A percentile compares a stretch with the other conserved stretches of the same genome.
Evolutionary conservation across 345 rosid genomes (phyloP).

Genomic region (Eucalyptus camaldulensis): DNA sequence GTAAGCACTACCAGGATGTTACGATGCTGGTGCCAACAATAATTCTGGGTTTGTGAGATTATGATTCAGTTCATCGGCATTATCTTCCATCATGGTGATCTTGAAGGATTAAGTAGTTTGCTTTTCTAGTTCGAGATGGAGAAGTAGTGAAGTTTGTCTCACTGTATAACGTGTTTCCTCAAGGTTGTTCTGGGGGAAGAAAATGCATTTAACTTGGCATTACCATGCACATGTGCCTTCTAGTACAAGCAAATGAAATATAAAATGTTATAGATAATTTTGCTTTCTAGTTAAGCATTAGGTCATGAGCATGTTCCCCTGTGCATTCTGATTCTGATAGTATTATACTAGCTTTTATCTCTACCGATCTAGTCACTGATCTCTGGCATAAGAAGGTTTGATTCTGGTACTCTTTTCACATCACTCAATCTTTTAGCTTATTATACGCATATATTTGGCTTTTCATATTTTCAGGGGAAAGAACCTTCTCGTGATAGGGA

Average conservation of each 20-base stretch:
- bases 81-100: too few relatives aligned
- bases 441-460: neutral
- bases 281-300: neutral
- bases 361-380: neutral
- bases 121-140: too few relatives aligned
- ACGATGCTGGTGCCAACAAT: too few relatives aligned
- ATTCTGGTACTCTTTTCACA: neutral
- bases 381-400: neutral
- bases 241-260: neutral
- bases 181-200: too few relatives aligned
- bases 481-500: constrained; percentile 80
- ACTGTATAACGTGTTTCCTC: too few relatives aligned
- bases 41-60: too few relatives aligned
- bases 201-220: neutral
- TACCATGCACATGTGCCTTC: neutral
- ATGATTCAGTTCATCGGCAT: too few relatives aligned
- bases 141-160: too few relatives aligned
- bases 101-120: too few relatives aligned
- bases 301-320: neutral
- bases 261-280: too few relatives aligned
- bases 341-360: neutral
- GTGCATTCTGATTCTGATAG: neutral
- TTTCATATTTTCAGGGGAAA: constrained; percentile 39
- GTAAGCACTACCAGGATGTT: too few relatives aligned
- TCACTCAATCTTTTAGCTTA: neutral